These are phyloP conservation scores for Cyberlindnera xylosilytica DNA, from an alignment of 805 yeast genomes.

Conservation along the genomic window DNA sequence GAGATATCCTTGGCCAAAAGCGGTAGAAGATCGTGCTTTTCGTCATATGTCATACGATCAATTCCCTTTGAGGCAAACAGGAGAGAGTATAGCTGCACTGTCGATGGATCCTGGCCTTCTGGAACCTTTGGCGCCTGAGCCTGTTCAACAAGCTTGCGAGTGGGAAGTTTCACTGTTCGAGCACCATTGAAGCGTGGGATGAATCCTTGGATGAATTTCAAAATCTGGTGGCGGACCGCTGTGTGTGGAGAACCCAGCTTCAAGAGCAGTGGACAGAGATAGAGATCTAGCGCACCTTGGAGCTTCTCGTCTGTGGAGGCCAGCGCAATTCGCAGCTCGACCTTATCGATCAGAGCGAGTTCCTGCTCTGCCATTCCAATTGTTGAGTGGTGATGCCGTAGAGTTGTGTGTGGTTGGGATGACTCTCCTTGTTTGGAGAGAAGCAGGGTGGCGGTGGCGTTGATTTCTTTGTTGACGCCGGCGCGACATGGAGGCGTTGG, in stretches of 20 bases:
- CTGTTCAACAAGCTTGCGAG: conserved; percentile 58
- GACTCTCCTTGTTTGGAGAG: not conserved
- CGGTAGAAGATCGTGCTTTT: conserved; percentile 42
- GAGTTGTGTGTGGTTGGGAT: not conserved
- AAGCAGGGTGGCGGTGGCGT: conserved; percentile 11
- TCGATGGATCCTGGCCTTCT: conserved; percentile 29
- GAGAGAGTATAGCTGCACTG: conserved; percentile 60
- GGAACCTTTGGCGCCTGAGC: conserved; percentile 53
- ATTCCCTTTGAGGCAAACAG: conserved; percentile 67
- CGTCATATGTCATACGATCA: conserved; percentile 45
- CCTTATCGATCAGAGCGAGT: conserved; percentile 63
- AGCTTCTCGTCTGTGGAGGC: conserved; percentile 67
- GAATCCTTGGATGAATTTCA: conserved; percentile 63
- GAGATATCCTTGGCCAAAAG: conserved; percentile 45
- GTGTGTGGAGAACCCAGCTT: conserved; percentile 72
- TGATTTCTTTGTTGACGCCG: not conserved
- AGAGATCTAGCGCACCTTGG: conserved; percentile 54
- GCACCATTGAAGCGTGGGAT: conserved; percentile 64
- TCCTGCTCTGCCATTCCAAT: conserved; percentile 39
- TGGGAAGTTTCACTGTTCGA: conserved; percentile 57
- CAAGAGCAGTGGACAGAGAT: conserved; percentile 72
- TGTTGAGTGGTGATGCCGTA: not conserved
- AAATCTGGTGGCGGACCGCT: conserved; percentile 63
- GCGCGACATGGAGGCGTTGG: not conserved
- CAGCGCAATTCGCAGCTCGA: conserved; percentile 76